Evolutionary conservation across 1,284 basidiomycete species (phyloP), one percentile per base, ranked within the genome.

Genomic region (Melanopsichium pennsylvanicum): DNA sequence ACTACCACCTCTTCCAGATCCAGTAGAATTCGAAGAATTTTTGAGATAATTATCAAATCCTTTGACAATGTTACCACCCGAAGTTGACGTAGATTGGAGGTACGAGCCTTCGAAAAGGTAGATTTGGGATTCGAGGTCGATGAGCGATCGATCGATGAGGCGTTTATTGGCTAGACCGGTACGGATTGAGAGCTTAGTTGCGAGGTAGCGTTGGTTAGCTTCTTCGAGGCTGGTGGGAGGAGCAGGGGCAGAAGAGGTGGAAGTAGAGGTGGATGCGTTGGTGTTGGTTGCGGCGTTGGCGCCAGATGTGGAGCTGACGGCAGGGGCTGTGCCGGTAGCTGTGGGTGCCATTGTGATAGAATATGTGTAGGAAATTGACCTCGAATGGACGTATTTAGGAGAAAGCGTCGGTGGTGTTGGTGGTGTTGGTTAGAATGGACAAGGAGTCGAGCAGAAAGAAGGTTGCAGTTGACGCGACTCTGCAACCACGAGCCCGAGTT

Each of bases 31-130:
- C 10, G 58, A 38, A 2, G 58, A 45, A 33, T 70, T 61, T 41
- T 80, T 80, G 15, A 80, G 68, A 34, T 78, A 80, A 10, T 61
- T 43, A 41, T 80, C 78, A 36, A 79, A 80, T 1, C 78, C 78
- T 41, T 79, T 79, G 26, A 79, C 74, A n/a, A 80, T 78, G 42
- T 80, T 80, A 8, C 78, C 78, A n/a, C 78, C 78, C 13, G 75
- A 76, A 0, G 71, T 44, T 3, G 77, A 55, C 3, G 78, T 80
- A 23, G 59, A 63, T 44, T 69, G 55, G 19, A 80, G 71, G 29
- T 80, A 80, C 11, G 77, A 78, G 13, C 77, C 78, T 43, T 80
- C 78, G 27, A 76, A 80, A 13, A 79, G 70, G 52, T 75, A 80
- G 41, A 80, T 78, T 25, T 80, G 78, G 7, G 77, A 76, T 39